phyloP scores from a whole-genome alignment of 2,329 filamentous ascomycete genomes.

The Colletotrichum cuscutae region DNA sequence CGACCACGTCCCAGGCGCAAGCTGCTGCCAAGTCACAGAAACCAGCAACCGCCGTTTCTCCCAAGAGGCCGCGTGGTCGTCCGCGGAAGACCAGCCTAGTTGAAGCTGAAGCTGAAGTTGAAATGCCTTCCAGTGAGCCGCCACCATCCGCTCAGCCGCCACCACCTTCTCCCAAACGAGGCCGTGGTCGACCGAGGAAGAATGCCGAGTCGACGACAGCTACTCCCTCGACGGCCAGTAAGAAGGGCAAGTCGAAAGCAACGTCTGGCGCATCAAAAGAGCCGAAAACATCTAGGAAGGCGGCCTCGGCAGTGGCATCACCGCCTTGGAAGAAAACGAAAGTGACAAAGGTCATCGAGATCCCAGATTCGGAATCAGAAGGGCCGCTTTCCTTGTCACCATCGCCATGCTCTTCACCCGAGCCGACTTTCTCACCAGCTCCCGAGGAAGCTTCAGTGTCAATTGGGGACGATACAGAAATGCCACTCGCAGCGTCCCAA shows the following conservation, averaged over 20 bases:
- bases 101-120: slow-evolving; percentile 3
- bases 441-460: slow-evolving; percentile 55
- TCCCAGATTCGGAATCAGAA: slow-evolving; percentile 62
- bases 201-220: background rate
- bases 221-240: background rate
- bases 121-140: slow-evolving; percentile 41
- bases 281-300: slow-evolving; percentile 34
- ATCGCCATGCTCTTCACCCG: slow-evolving; percentile 48
- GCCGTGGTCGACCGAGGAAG: slow-evolving; percentile 20
- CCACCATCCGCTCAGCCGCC: slow-evolving; percentile 47
- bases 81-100: slow-evolving; percentile 49
- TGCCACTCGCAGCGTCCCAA: slow-evolving; percentile 51
- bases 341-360: slow-evolving; percentile 51
- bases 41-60: slow-evolving; percentile 29
- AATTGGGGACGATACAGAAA: slow-evolving; percentile 56
- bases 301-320: slow-evolving; percentile 39
- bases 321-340: slow-evolving; percentile 40
- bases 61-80: slow-evolving; percentile 46
- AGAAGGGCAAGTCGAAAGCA: slow-evolving; percentile 14
- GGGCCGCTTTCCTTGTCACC: slow-evolving; percentile 39
- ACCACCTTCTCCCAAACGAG: slow-evolving; percentile 24
- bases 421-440: slow-evolving; percentile 54
- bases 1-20: slow-evolving; percentile 12
- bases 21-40: slow-evolving; percentile 6
- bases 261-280: slow-evolving; percentile 34